Evolutionary conservation across 305 asterid species (phyloP), one percentile per base, ranked within the genome.

Genomic region (Fraxinus nigra): DNA sequence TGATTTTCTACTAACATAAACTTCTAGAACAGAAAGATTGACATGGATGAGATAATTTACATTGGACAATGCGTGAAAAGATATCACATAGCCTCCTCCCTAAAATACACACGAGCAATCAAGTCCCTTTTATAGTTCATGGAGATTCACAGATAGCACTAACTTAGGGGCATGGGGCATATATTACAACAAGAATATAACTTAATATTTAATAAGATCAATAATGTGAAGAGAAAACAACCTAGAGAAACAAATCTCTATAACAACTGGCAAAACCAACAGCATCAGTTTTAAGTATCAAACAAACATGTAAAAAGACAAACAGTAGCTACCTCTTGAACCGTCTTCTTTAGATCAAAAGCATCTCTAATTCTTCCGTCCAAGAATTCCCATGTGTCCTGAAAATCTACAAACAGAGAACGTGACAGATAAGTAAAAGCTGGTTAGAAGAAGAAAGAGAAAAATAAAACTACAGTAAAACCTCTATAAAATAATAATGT

Each of bases 381-480:
- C 92, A 95, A 84, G 92, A 94, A 95, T 26, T 79, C 85, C 98
- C 99, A 95, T 46, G 99, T 93, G 75, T 93, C 97, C 84, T 87
- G 92, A 80, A 91, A 91, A 89, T 90, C 99, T 95, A 80, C 73
- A 79, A 73, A 83, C 28, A 81, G 81, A 85, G 51, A 83, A 35
- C 30, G 72, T 24, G 74, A 46, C 51, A 61, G 76, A 56, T 79
- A 46, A 82, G 67, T 33, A 51, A 74, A 33, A 70, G 35, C 56
- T 78, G 76, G 22, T 14, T 14, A 40, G 16, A 40, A 40, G 83
- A 79, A n/a, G 46, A 30, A 40, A 78, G 28, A 79, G 69, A 76
- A 63, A 63, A 63, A 79, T 34, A 79, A 65, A n/a, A 40, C 51
- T 40, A 40, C 4, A 40, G 4, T 40, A 40, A 40, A 40, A 40